Conservation (phyloP, 805 yeast genomes). For the Candida xiaguanensis region DNA sequence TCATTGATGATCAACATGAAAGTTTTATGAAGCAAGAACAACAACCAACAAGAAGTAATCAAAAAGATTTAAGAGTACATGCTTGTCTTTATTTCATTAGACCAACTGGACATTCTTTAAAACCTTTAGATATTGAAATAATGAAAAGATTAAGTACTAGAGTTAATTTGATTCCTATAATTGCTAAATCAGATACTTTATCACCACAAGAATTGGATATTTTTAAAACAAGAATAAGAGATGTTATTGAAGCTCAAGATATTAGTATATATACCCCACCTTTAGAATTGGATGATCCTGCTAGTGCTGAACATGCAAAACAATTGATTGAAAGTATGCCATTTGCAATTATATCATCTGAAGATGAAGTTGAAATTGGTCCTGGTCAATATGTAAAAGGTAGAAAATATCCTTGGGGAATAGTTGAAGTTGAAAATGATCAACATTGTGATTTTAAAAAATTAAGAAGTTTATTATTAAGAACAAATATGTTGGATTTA, state of each 20-base stretch:
- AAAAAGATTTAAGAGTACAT: conserved; percentile 83
- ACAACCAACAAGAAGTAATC: conserved; percentile 69
- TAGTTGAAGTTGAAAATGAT: conserved; percentile 84
- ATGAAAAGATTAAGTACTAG: conserved; percentile 80
- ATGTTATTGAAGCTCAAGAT: conserved; percentile 78
- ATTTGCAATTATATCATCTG: conserved; percentile 78
- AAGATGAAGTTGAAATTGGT: conserved; percentile 59
- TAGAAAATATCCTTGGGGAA: conserved; percentile 88
- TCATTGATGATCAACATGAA: conserved; percentile 88
- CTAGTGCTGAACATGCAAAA: conserved; percentile 75
- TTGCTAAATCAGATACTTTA: conserved; percentile 85
- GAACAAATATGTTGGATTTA: conserved; percentile 81
- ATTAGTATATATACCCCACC: conserved; percentile 84
- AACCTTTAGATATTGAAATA: conserved; percentile 82
- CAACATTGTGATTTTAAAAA: conserved; percentile 81
- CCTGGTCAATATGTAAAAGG: conserved; percentile 70
- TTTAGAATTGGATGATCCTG: conserved; percentile 68
- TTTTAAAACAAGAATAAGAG: conserved; percentile 75
- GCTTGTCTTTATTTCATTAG: conserved; percentile 86
- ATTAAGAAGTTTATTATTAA: conserved; percentile 70
- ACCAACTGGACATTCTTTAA: conserved; percentile 86
- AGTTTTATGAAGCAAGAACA: conserved; percentile 88
- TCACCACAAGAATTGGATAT: conserved; percentile 64
- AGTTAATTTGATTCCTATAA: conserved; percentile 84
- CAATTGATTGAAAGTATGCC: conserved; percentile 84